Evolutionary conservation across 1,284 basidiomycete genomes (phyloP).

Genomic region (Bothia castanella): DNA sequence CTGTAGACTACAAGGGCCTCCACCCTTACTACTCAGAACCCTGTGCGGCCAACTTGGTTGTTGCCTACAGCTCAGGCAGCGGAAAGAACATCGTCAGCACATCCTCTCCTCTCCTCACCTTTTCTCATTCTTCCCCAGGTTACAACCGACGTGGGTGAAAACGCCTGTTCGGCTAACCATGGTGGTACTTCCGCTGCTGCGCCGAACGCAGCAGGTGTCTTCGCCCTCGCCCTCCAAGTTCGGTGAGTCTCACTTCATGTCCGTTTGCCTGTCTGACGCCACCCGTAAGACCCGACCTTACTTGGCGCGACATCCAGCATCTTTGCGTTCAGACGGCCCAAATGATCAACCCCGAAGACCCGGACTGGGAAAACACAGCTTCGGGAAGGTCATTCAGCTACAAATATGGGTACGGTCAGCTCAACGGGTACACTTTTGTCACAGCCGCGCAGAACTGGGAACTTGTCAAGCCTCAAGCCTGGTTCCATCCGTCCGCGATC

Average conservation of each 20-base stretch:
- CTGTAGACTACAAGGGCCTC: slow-evolving; percentile 86
- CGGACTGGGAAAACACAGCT: slow-evolving; percentile 90
- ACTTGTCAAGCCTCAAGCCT: slow-evolving; percentile 92
- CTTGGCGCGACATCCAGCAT: slow-evolving; percentile 97
- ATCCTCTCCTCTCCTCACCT: slow-evolving; percentile 8
- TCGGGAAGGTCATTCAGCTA: slow-evolving; percentile 85
- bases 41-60: slow-evolving; percentile 95
- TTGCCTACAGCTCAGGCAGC: slow-evolving; percentile 95
- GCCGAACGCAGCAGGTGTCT: slow-evolving; percentile 90
- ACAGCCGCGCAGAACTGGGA: slow-evolving; percentile 80
- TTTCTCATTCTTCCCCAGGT: slow-evolving; percentile 51
- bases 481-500: slow-evolving; percentile 75
- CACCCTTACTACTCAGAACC: slow-evolving; percentile 98
- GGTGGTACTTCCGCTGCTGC: slow-evolving; percentile 98
- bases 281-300: slow-evolving; percentile 58
- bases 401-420: slow-evolving; percentile 93
- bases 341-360: slow-evolving; percentile 84
- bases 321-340: slow-evolving; percentile 79
- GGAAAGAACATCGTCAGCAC: slow-evolving; percentile 83
- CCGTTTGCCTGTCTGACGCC: slow-evolving; percentile 14
- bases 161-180: slow-evolving; percentile 80
- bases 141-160: slow-evolving; percentile 90
- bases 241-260: slow-evolving; percentile 49
- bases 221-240: slow-evolving; percentile 82
- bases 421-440: slow-evolving; percentile 84